Percentiles rank a stretch among this genome's conserved stretches.
These are phyloP conservation scores for Malassezia globosa DNA, from an alignment of 1,284 basidiomycete species.

Conservation along the genomic window DNA sequence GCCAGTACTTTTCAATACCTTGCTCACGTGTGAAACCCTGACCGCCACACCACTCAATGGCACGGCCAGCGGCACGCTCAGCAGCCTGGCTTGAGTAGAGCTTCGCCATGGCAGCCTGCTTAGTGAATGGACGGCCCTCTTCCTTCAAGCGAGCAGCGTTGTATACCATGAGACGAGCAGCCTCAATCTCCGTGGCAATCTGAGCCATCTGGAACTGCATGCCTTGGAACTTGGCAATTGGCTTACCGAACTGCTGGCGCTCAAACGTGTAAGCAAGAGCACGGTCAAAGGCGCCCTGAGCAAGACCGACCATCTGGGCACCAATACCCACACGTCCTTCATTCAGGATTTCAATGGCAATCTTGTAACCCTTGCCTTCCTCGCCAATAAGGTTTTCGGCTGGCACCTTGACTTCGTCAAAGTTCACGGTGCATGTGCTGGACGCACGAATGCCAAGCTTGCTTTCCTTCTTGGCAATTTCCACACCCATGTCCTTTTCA, in stretches of 20 bases:
- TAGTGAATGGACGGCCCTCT: slow-evolving; percentile 80
- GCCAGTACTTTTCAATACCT: slow-evolving; percentile 69
- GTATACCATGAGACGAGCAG: slow-evolving; percentile 84
- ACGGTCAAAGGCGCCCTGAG: slow-evolving; percentile 91
- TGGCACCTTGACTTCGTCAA: slow-evolving; percentile 87
- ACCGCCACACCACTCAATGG: slow-evolving; percentile 95
- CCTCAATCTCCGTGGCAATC: slow-evolving; percentile 77
- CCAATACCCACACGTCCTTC: slow-evolving; percentile 96
- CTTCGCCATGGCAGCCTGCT: slow-evolving; percentile 86
- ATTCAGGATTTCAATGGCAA: slow-evolving; percentile 90
- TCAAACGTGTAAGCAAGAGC: slow-evolving; percentile 84
- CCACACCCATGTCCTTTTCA: slow-evolving; percentile 88
- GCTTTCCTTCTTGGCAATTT: slow-evolving; percentile 97
- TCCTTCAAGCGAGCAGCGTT: slow-evolving; percentile 89
- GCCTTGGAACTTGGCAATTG: slow-evolving; percentile 73
- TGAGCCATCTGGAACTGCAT: slow-evolving; percentile 87
- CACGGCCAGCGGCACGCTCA: slow-evolving; percentile 70
- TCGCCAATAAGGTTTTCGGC: slow-evolving; percentile 86
- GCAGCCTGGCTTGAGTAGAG: slow-evolving; percentile 80
- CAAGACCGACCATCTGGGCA: slow-evolving; percentile 69
- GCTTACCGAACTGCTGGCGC: slow-evolving; percentile 83
- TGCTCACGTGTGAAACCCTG: slow-evolving; percentile 73
- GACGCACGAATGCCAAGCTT: slow-evolving; percentile 94
- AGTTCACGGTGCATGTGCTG: slow-evolving; percentile 91
- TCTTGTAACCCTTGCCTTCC: slow-evolving; percentile 87